These are phyloP conservation scores for Pythium guiyangense DNA, from an alignment of 352 stramenopile species.

Conservation along the genomic window DNA sequence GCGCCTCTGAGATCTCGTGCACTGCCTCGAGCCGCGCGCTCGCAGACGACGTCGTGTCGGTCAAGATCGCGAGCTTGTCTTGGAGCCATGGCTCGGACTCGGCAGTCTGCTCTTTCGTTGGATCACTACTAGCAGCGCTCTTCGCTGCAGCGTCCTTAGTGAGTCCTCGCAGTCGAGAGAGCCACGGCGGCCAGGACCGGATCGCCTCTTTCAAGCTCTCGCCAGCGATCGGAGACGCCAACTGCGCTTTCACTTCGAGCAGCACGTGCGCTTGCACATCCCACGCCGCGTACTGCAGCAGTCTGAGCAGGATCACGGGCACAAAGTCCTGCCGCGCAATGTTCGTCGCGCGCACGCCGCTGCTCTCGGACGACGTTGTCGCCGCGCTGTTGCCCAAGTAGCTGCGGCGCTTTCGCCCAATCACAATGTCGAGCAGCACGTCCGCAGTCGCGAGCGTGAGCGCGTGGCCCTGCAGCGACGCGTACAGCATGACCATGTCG, in stretches of 20 bases:
- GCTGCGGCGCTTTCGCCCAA: conserved; percentile 37
- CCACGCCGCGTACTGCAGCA: conserved; percentile 41
- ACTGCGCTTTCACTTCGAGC: conserved; percentile 43
- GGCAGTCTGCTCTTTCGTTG: neutral
- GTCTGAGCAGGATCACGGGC: conserved; percentile 43
- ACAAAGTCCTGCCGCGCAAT: conserved; percentile 51
- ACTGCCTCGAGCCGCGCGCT: conserved; percentile 55
- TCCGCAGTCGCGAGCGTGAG: conserved; percentile 42
- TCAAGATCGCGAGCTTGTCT: conserved; percentile 46
- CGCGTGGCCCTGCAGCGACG: conserved; percentile 41
- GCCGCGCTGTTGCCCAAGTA: conserved; percentile 3
- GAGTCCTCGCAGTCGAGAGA: conserved; percentile 43
- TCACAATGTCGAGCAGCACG: conserved; percentile 56
- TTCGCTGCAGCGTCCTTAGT: conserved; percentile 15
- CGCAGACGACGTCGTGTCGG: conserved; percentile 34
- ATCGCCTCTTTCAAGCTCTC: conserved; percentile 64
- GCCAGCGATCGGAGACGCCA: conserved; percentile 36
- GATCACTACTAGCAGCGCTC: neutral
- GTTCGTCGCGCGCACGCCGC: conserved; percentile 29
- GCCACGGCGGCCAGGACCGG: conserved; percentile 66
- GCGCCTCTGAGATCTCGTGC: conserved; percentile 33
- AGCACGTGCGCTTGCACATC: conserved; percentile 50
- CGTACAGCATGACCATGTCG: conserved; percentile 64
- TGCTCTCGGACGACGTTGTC: neutral
- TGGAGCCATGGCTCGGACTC: neutral